Base-by-base conservation (phyloP, 192 early-diverging fungal species). In the Lunasporangiospora selenospora region DNA sequence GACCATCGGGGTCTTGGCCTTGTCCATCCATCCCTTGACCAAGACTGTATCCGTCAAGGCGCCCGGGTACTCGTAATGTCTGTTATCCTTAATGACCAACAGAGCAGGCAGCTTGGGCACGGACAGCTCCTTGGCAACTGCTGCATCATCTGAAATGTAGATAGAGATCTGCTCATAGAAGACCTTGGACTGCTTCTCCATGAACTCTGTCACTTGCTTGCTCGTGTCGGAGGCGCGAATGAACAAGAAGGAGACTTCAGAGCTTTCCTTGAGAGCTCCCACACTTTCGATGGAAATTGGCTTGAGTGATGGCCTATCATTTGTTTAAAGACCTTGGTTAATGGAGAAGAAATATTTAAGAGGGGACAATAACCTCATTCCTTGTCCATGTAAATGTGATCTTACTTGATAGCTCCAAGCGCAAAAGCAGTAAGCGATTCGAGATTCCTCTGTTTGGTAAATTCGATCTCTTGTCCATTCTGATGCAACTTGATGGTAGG, bases 401-500 rank as follows among this genome's bases (percentile, higher is more conserved):
- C 58, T 50, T 71, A 70, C 58, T 33, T 49, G 46, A 70, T 57
- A 19, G 52, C 62, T 24, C 67, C 61, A 33, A 79, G 59, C 24
- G 59, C 53, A 32, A 70, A 64, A 27, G 77, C 36, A 44, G 37
- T 43, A 37, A 65, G 11, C 32, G 41, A 41, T n/a, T 64, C 24
- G 10, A 65, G 16, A 1, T 13, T 36, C 13, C 59, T 19, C 37
- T 60, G 31, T n/a, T 54, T 31, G 12, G 26, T 39, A 16, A 53
- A 58, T 21, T 58, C 45, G 29, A 26, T 42, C 21, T 36, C 45
- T n/a, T 47, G 58, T 45, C 53, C 59, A 23, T 59, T 32, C 24
- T 57, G 81, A 62, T 89, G 84, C 75, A 89, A 85, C 61, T 84
- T 86, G 46, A 98, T 80, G 11, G 95, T 96, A 26, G 96, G 96